Conservation (phyloP, 169 alveolate genomes). For the Babesia gibsoni region DNA sequence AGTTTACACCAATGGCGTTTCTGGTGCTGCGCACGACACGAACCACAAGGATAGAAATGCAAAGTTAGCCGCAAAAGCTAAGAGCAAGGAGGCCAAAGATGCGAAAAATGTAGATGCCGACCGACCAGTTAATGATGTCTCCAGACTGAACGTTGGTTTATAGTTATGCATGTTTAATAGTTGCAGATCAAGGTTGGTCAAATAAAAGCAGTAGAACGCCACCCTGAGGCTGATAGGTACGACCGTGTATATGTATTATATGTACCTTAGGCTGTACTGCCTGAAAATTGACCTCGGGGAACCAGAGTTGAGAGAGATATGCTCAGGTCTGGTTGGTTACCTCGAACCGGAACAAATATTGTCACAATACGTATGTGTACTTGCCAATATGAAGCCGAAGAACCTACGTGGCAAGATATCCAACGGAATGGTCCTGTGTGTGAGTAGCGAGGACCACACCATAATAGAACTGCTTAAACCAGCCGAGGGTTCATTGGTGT, state of each 20-base stretch:
- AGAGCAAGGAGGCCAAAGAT: constrained; percentile 30
- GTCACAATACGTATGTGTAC: constrained; percentile 75
- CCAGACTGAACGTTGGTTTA: constrained; percentile 51
- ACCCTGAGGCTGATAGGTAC: constrained; percentile 74
- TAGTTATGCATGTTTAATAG: background rate
- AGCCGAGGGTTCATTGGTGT: constrained; percentile 59
- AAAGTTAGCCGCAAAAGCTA: constrained; percentile 14
- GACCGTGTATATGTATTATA: background rate
- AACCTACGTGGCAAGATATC: constrained; percentile 77
- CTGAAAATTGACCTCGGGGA: constrained; percentile 72
- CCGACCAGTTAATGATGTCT: constrained; percentile 68
- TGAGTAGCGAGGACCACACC: constrained; percentile 32
- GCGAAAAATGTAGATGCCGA: constrained; percentile 53
- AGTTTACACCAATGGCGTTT: constrained; percentile 22
- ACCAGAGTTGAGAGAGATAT: constrained; percentile 69
- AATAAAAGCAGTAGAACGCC: constrained; percentile 69
- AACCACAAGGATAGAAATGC: constrained; percentile 8
- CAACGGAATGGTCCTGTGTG: constrained; percentile 77
- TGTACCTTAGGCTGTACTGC: constrained; percentile 57
- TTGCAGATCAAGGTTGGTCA: constrained; percentile 67
- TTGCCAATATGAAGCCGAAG: constrained; percentile 78
- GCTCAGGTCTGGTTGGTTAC: constrained; percentile 76
- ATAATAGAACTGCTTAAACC: constrained; percentile 52
- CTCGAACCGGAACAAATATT: constrained; percentile 73
- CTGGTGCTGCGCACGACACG: background rate